phyloP scores from a whole-genome alignment of 768 basidiomycete genomes.

The Amylocystis lapponica region DNA sequence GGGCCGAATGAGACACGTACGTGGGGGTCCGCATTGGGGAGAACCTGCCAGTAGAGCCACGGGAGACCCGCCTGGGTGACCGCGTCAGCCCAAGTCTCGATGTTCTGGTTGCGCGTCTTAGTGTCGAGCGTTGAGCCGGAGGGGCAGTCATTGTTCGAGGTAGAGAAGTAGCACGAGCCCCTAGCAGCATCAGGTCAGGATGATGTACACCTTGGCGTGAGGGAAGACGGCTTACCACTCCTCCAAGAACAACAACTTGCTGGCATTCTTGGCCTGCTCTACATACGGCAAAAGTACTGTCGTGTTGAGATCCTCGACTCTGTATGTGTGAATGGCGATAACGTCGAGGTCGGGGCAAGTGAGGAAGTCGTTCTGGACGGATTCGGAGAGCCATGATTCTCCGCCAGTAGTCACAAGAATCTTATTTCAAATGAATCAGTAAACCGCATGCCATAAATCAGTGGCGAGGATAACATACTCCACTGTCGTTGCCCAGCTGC shows the following conservation, averaged over 20 bases:
- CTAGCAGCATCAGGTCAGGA: neutral
- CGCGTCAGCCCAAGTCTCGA: constrained; percentile 27
- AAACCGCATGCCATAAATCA: neutral
- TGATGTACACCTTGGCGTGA: too few relatives aligned
- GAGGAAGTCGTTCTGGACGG: constrained; percentile 19
- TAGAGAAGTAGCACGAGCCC: constrained; percentile 24
- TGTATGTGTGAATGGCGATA: constrained; percentile 34
- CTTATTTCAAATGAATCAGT: too few relatives aligned
- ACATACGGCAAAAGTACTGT: constrained; percentile 20
- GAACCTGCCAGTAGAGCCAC: constrained; percentile 34
- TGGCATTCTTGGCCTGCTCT: constrained; percentile 25
- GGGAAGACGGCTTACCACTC: constrained; percentile 30
- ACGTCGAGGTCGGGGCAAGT: constrained; percentile 26
- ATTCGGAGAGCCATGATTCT: constrained; percentile 23
- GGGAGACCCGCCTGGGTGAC: constrained; percentile 30
- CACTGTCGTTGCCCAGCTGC: constrained; percentile 17
- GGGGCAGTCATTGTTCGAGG: constrained; percentile 24
- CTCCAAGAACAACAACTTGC: constrained; percentile 31
- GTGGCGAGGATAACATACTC: constrained; percentile 5
- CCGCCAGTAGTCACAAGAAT: constrained; percentile 26
- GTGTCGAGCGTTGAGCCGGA: constrained; percentile 16
- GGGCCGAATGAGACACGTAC: constrained; percentile 15
- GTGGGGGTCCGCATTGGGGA: constrained; percentile 31
- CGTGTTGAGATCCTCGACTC: constrained; percentile 22
- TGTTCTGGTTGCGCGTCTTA: constrained; percentile 27